Conservation (phyloP, 495 filamentous ascomycete genomes). For the Halenospora varia region DNA sequence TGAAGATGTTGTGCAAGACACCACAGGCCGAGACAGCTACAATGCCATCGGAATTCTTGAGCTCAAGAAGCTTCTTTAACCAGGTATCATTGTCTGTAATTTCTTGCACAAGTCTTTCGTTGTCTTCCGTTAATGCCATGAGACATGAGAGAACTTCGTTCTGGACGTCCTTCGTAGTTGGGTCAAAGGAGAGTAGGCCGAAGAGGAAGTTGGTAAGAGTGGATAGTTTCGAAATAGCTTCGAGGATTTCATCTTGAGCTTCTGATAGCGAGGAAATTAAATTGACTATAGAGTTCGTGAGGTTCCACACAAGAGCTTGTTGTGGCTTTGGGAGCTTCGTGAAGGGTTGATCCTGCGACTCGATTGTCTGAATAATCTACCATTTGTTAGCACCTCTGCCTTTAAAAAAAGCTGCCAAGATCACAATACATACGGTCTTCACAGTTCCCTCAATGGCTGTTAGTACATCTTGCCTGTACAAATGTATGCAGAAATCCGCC, state of each 20-base stretch:
- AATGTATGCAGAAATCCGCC: constrained; percentile 55
- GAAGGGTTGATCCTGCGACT: constrained; percentile 32
- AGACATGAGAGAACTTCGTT: constrained; percentile 44
- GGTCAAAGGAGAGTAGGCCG: constrained; percentile 35
- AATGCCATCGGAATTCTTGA: constrained; percentile 27
- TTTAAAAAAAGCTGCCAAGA: neutral
- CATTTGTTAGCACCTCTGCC: neutral
- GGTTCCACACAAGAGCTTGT: constrained; percentile 44
- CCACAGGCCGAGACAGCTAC: constrained; percentile 43
- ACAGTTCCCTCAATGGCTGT: constrained; percentile 49
- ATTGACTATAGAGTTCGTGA: constrained; percentile 40
- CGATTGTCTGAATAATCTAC: constrained; percentile 41
- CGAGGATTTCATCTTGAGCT: constrained; percentile 49
- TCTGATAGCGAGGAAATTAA: constrained; percentile 43
- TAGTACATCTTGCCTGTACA: constrained; percentile 53
- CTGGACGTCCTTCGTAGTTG: constrained; percentile 34
- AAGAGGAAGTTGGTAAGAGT: constrained; percentile 48
- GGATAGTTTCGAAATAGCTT: constrained; percentile 41
- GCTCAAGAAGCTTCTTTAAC: constrained; percentile 10
- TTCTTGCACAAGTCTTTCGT: constrained; percentile 36
- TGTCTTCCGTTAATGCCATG: constrained; percentile 52
- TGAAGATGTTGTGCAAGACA: constrained; percentile 49
- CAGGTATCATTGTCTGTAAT: constrained; percentile 33
- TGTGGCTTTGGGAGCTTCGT: constrained; percentile 42
- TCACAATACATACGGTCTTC: constrained; percentile 37